Evolutionary conservation across 805 yeast genomes (phyloP), one percentile per base, ranked within the genome.

Genomic region (Starmerella bombicola): DNA sequence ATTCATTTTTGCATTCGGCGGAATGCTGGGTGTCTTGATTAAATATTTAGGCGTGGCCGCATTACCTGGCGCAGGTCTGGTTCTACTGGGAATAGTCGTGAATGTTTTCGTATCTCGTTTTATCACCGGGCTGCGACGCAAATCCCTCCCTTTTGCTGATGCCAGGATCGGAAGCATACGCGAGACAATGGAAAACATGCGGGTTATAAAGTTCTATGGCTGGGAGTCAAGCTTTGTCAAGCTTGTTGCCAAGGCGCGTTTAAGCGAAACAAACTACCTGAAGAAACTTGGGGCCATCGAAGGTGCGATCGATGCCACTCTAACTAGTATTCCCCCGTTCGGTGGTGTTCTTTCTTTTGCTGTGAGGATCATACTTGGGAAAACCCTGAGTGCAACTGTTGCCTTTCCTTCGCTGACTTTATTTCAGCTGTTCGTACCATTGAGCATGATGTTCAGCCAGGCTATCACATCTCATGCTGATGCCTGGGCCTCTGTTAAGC

Each of bases 191-290:
- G 75, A 71, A 54, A 75, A 80, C 49, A 72, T 86, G 69, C 82
- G 80, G 55, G 70, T 79, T 57, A 81, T 86, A 58, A 86, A 86
- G 63, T 80, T 71, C 57, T 86, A 85, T 57, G 81, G 93, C 1
- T 86, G 95, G 95, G 96, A 86, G 61, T 67, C 67, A 24, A 85
- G 95, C 1, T 86, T 83, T 56, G 67, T 68, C 40, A 58, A 67
- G 8, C 63, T 69, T 38, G 69, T 86, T 26, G 54, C 72, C 13
- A 67, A 65, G 10, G 65, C 73, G 21, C 71, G 96, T 56, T 52
- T 55, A 0, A 55, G 63, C 17, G 96, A 85, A 60, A 76, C 81
- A 70, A 50, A 54, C 3, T 64, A 66, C 37, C 69, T 86, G 44
- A 68, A 75, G 47, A 65, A 62, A 39, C 71, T 83, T 66, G 86